Percentiles rank a stretch among this genome's conserved stretches.
These are phyloP conservation scores for Bimuria novae-zelandiae DNA, from an alignment of 2,329 filamentous ascomycete genomes.

Conservation along the genomic window DNA sequence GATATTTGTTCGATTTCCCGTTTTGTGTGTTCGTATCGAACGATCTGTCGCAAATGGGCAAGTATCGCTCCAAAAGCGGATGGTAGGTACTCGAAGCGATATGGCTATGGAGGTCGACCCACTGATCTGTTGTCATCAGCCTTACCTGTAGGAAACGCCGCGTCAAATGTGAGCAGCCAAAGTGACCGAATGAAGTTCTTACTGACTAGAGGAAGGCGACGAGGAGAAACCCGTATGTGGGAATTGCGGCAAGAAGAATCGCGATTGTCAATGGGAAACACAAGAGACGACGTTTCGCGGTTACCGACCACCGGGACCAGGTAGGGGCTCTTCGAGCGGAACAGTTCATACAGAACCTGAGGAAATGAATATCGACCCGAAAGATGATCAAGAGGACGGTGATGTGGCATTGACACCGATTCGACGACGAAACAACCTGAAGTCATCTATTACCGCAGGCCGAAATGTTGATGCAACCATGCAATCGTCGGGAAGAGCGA, in stretches of 20 bases:
- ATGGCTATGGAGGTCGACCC: not conserved
- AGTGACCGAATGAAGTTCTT: not conserved
- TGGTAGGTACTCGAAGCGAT: conserved; percentile 27
- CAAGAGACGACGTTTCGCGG: conserved; percentile 32
- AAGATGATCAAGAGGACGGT: conserved; percentile 9
- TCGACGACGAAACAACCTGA: conserved; percentile 12
- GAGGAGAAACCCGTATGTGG: conserved; percentile 35
- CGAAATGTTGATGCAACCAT: not conserved
- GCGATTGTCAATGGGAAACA: conserved; percentile 37
- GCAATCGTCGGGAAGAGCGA: conserved; percentile 4
- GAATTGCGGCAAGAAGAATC: conserved; percentile 39
- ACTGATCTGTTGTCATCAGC: conserved; percentile 15
- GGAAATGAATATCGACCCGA: conserved; percentile 23
- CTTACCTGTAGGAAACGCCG: conserved; percentile 38
- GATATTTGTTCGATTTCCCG: too few relatives aligned
- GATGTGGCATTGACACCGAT: not conserved
- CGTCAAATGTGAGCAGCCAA: conserved; percentile 32
- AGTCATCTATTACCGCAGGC: not conserved
- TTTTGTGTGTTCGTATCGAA: not conserved
- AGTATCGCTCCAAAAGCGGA: conserved; percentile 38
- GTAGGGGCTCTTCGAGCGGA: conserved; percentile 21
- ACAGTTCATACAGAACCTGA: conserved; percentile 10
- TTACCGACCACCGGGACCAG: conserved; percentile 33
- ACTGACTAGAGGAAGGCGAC: conserved; percentile 25
- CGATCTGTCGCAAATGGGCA: conserved; percentile 23